These are phyloP conservation scores for Cyclospora cayetanensis DNA, from an alignment of 169 alveolate species.

Conservation along the genomic window DNA sequence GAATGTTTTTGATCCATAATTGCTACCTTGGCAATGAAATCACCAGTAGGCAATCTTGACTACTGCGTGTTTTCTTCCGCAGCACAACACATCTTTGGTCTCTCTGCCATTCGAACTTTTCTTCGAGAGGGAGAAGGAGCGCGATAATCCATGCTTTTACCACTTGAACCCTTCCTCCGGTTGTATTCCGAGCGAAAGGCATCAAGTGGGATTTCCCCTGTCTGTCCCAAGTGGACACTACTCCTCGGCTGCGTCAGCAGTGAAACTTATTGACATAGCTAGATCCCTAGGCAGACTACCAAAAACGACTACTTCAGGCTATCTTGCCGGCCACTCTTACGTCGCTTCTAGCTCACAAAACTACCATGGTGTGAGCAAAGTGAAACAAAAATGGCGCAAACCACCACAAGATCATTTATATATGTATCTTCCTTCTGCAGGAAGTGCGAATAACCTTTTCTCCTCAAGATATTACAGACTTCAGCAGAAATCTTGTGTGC, in stretches of 20 bases:
- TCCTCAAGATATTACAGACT: slow-evolving; percentile 75
- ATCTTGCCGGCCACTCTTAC: too few species aligned
- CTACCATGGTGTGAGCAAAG: too few species aligned
- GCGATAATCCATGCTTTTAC: slow-evolving; percentile 65
- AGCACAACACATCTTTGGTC: slow-evolving; percentile 81
- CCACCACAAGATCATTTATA: too few species aligned
- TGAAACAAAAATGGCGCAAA: too few species aligned
- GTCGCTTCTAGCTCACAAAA: too few species aligned
- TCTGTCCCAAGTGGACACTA: too few species aligned
- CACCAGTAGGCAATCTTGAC: background rate
- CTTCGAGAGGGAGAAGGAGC: slow-evolving; percentile 69
- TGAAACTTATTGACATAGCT: too few species aligned
- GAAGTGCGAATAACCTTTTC: slow-evolving; percentile 68
- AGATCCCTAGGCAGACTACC: too few species aligned
- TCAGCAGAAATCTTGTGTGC: slow-evolving; percentile 64
- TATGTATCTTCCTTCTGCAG: background rate
- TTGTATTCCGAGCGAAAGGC: slow-evolving; percentile 40
- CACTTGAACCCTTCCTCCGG: slow-evolving; percentile 32
- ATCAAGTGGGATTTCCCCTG: background rate
- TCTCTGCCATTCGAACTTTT: slow-evolving; percentile 85
- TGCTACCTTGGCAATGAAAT: too few species aligned
- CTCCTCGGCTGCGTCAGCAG: too few species aligned
- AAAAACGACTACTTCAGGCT: too few species aligned
- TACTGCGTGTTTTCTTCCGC: background rate
- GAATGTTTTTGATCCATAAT: too few species aligned